Conservation (phyloP, 208 protist genomes). For the Eutreptiella sp. region DNA sequence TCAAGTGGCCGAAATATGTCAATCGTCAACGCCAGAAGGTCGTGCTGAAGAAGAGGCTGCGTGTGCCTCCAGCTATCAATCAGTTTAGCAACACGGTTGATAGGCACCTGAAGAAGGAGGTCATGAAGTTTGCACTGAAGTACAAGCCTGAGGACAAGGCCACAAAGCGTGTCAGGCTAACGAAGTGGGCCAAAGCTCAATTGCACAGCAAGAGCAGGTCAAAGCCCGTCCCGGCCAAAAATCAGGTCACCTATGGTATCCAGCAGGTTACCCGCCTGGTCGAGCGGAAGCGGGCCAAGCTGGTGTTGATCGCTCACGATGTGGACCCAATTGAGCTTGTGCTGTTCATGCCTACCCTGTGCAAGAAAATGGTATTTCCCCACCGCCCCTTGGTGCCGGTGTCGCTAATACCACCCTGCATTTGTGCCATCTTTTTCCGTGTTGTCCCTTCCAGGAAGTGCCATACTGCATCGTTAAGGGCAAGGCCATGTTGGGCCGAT, state of each 20-base stretch:
- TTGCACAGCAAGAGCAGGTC: constrained; percentile 78
- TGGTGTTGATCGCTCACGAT: constrained; percentile 99
- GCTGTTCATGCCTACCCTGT: constrained; percentile 97
- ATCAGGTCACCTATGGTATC: constrained; percentile 86
- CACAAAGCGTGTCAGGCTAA: constrained; percentile 91
- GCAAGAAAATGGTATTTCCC: too few relatives aligned
- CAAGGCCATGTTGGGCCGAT: constrained; percentile 93
- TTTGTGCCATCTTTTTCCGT: too few relatives aligned
- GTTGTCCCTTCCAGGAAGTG: constrained; percentile 85
- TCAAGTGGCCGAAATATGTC: constrained; percentile 97
- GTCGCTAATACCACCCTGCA: too few relatives aligned
- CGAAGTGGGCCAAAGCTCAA: constrained; percentile 80
- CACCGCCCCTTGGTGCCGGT: too few relatives aligned
- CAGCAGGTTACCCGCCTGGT: constrained; percentile 96
- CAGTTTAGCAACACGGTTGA: constrained; percentile 85
- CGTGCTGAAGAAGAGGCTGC: constrained; percentile 94
- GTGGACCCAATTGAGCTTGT: constrained; percentile 99
- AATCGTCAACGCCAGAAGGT: constrained; percentile 95
- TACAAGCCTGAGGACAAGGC: constrained; percentile 91
- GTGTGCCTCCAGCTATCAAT: constrained; percentile 62
- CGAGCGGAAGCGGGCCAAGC: constrained; percentile 96
- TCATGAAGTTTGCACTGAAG: constrained; percentile 96
- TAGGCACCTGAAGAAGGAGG: constrained; percentile 85
- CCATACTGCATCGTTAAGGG: constrained; percentile 99
- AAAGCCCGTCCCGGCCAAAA: constrained; percentile 70